Percentiles rank a stretch among this genome's conserved stretches.
phyloP scores from a whole-genome alignment of 306 rosid species.

The Prinsepia uniflora region DNA sequence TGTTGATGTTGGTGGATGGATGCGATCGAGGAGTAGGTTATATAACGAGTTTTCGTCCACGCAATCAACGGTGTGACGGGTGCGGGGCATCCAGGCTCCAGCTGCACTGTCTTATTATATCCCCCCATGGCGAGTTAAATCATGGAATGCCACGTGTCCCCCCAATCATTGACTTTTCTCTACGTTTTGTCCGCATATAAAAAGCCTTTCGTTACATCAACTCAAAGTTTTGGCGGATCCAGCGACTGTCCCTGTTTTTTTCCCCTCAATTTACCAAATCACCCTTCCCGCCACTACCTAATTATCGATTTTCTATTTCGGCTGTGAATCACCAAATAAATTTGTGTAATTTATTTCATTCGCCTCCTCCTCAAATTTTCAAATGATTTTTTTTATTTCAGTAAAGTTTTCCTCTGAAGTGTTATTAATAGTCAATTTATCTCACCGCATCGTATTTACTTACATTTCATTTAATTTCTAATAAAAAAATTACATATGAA shows the following conservation, averaged over 20 bases:
- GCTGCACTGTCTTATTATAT: constrained; percentile 21
- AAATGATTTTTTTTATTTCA: too few species aligned
- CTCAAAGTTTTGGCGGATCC: constrained; percentile 36
- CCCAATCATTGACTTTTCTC: constrained; percentile 33
- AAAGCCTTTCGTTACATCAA: constrained; percentile 50
- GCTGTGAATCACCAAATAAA: too few species aligned
- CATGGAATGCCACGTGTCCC: constrained; percentile 33
- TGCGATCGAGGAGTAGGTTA: not conserved
- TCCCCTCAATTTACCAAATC: constrained; percentile 27
- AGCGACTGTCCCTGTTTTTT: constrained; percentile 8
- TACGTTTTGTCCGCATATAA: constrained; percentile 36
- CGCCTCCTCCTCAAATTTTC: too few species aligned
- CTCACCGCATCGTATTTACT: too few species aligned
- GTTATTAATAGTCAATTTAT: too few species aligned
- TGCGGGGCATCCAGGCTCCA: constrained; percentile 15
- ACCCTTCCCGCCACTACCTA: constrained; percentile 19
- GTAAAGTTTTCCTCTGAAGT: too few species aligned
- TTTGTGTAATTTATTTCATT: too few species aligned
- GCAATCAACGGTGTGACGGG: constrained; percentile 42
- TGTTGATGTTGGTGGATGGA: not conserved
- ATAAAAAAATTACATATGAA: too few species aligned
- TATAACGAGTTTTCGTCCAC: constrained; percentile 33
- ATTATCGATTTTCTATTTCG: not conserved
- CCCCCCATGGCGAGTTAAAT: constrained; percentile 28
- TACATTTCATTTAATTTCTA: too few species aligned